A percentile compares a stretch with the other conserved stretches of the same genome.
These are phyloP conservation scores for Suillus alpinus DNA, from an alignment of 768 basidiomycete species.

Conservation along the genomic window DNA sequence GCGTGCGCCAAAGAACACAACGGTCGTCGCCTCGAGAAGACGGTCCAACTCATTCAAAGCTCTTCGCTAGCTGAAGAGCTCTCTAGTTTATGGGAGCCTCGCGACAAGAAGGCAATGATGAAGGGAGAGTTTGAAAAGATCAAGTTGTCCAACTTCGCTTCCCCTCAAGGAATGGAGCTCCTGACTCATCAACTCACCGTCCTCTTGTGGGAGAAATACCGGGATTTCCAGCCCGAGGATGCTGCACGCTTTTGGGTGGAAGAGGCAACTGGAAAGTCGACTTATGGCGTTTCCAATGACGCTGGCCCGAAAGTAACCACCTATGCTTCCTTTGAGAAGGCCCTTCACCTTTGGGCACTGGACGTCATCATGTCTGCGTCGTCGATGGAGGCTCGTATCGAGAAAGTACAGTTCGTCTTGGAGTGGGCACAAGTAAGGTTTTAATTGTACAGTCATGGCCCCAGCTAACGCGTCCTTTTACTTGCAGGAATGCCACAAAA, in stretches of 20 bases:
- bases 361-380: conserved; percentile 23
- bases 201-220: conserved; percentile 35
- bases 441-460: background rate
- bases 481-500: conserved; percentile 39
- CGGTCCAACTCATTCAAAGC: conserved; percentile 20
- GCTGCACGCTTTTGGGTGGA: conserved; percentile 41
- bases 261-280: conserved; percentile 19
- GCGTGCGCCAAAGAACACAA: conserved; percentile 20
- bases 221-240: conserved; percentile 41
- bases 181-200: conserved; percentile 46
- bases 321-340: conserved; percentile 35
- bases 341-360: conserved; percentile 45
- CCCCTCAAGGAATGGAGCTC: conserved; percentile 36
- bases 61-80: conserved; percentile 18
- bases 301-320: conserved; percentile 24
- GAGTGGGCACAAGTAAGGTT: conserved; percentile 41
- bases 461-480: conserved; percentile 6
- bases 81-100: conserved; percentile 23
- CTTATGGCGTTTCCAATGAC: conserved; percentile 11
- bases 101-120: conserved; percentile 27
- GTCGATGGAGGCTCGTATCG: conserved; percentile 18
- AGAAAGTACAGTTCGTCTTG: conserved; percentile 41
- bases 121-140: conserved; percentile 24
- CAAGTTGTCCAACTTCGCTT: conserved; percentile 34
- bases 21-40: conserved; percentile 26